These are phyloP conservation scores for Trichoderma brevicompactum DNA, from an alignment of 2,329 filamentous ascomycete species.

Conservation along the genomic window DNA sequence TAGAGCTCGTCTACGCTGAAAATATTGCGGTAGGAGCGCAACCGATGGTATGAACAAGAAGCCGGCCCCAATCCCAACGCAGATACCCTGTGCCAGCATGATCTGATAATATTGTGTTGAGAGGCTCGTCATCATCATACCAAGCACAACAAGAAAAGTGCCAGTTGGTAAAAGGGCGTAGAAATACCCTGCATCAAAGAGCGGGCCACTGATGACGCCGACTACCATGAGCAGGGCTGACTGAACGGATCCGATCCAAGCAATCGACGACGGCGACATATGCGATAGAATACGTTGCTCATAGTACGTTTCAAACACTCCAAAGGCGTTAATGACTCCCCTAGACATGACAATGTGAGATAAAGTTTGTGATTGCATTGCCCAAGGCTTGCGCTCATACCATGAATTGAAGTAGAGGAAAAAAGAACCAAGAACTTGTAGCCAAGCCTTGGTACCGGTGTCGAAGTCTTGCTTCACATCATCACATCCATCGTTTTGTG, in stretches of 20 bases:
- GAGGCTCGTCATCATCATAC: conserved; percentile 50
- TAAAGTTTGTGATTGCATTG: background rate
- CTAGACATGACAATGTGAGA: background rate
- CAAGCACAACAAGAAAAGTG: conserved; percentile 49
- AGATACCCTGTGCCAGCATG: conserved; percentile 51
- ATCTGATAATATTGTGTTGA: conserved; percentile 50
- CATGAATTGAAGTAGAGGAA: conserved; percentile 57
- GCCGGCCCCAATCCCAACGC: conserved; percentile 51
- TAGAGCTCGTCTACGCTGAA: too few relatives aligned
- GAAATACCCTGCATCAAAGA: conserved; percentile 54
- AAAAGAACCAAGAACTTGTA: conserved; percentile 27
- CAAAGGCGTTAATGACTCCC: conserved; percentile 50
- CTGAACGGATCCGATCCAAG: conserved; percentile 52
- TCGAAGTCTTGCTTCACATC: background rate
- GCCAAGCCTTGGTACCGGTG: conserved; percentile 15
- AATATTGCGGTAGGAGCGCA: conserved; percentile 37
- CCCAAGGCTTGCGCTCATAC: conserved; percentile 26
- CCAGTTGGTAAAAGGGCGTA: conserved; percentile 48
- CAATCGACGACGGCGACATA: conserved; percentile 43
- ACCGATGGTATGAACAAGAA: conserved; percentile 46
- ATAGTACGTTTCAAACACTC: conserved; percentile 62
- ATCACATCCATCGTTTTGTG: background rate
- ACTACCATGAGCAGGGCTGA: conserved; percentile 48
- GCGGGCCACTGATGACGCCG: conserved; percentile 45
- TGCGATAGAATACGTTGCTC: conserved; percentile 38